A percentile compares a stretch with the other conserved stretches of the same genome.
These are phyloP conservation scores for Cercophora samala DNA, from an alignment of 495 filamentous ascomycete genomes.

Conservation along the genomic window DNA sequence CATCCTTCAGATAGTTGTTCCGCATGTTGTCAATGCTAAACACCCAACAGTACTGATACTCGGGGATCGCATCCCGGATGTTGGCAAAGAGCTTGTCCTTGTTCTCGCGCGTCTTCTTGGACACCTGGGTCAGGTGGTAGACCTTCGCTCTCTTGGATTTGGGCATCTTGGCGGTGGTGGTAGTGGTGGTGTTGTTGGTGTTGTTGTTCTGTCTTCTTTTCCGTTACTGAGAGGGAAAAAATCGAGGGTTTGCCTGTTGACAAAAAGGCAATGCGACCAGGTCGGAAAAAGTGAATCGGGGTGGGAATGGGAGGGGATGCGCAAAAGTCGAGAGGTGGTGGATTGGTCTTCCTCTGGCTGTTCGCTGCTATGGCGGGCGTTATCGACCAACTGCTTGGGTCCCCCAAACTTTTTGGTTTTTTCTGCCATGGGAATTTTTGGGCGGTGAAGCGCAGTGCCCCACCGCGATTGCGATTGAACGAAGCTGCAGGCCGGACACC, in stretches of 20 bases:
- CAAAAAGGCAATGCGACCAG: neutral
- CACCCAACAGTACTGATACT: slow-evolving; percentile 87
- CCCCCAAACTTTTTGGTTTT: slow-evolving; percentile 2
- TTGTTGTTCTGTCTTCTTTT: neutral
- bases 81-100: slow-evolving; percentile 83
- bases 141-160: slow-evolving; percentile 90
- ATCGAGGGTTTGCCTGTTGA: neutral
- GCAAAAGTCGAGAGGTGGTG: neutral
- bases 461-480: neutral
- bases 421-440: slow-evolving; percentile 31
- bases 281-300: neutral
- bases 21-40: slow-evolving; percentile 97
- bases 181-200: too few species aligned
- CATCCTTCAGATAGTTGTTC: slow-evolving; percentile 92
- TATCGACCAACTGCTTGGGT: neutral
- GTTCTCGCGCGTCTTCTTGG: slow-evolving; percentile 86
- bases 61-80: slow-evolving; percentile 78
- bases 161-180: slow-evolving; percentile 65
- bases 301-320: neutral
- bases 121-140: slow-evolving; percentile 81
- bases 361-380: neutral
- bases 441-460: slow-evolving; percentile 19
- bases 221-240: neutral
- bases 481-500: slow-evolving; percentile 9
- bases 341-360: neutral